Evolutionary conservation across 129 eudicot genomes (phyloP).

Genomic region (Solidago caesia): DNA sequence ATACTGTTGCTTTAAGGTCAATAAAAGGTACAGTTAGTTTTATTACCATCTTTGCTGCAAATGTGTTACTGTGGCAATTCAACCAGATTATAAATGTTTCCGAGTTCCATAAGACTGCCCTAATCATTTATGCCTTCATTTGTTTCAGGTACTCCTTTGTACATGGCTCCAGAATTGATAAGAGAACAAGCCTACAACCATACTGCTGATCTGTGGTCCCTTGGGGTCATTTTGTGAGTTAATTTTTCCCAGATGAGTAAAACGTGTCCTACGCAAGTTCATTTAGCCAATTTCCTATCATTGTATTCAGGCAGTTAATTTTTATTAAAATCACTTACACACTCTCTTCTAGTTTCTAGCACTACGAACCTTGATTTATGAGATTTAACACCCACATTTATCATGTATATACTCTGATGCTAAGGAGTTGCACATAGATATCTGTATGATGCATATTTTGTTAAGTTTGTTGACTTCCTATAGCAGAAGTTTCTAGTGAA

Average conservation of each 20-base stretch:
- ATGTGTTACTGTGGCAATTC: not conserved
- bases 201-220: slow-evolving; percentile 94
- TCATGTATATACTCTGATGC: no score
- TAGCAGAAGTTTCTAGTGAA: no score
- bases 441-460: no score
- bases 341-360: no score
- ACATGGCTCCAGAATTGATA: slow-evolving; percentile 98
- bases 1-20: slow-evolving; percentile 86
- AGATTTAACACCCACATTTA: no score
- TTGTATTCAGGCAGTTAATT: no score
- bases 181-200: slow-evolving; percentile 89
- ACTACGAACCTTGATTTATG: no score
- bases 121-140: slow-evolving; percentile 10
- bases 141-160: slow-evolving; percentile 79
- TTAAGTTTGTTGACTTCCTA: no score
- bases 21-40: slow-evolving; percentile 61
- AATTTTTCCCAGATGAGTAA: not conserved
- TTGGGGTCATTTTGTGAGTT: slow-evolving; percentile 89
- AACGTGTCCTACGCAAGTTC: no score
- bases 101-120: slow-evolving; percentile 14
- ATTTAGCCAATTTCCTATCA: no score
- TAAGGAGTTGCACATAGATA: no score
- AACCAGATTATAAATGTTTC: not conserved
- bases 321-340: no score
- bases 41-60: not conserved